Percentiles rank a stretch among this genome's conserved stretches.
These are phyloP conservation scores for Lolium perenne DNA, from an alignment of 176 grass and related monocot species.

Conservation along the genomic window DNA sequence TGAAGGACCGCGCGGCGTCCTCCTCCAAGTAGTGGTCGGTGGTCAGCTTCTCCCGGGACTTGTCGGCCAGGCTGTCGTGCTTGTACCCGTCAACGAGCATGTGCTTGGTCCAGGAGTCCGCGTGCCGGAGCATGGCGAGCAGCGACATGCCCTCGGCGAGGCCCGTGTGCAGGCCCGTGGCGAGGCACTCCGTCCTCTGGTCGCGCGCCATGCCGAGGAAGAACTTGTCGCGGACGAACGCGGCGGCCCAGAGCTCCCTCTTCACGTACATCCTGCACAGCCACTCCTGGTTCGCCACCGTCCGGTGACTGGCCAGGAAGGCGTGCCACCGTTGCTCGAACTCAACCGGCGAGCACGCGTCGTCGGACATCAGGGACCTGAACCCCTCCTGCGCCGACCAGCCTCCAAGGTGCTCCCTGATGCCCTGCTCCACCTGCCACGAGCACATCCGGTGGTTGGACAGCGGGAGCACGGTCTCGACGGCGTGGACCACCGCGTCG, in stretches of 20 bases:
- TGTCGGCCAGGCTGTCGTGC: neutral
- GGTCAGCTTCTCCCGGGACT: constrained; percentile 28
- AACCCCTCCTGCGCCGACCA: neutral
- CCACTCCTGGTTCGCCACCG: neutral
- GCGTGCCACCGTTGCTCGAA: constrained; percentile 7
- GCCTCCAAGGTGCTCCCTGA: neutral
- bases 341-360: constrained; percentile 13
- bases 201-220: constrained; percentile 11
- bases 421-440: constrained; percentile 25
- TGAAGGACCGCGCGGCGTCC: constrained; percentile 16
- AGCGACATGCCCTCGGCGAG: neutral
- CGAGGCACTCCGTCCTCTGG: neutral
- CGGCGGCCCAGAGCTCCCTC: constrained; percentile 32
- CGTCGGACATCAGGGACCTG: constrained; percentile 13
- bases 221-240: constrained; percentile 27
- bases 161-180: neutral
- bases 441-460: constrained; percentile 39
- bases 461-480: constrained; percentile 27
- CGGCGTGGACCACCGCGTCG: constrained; percentile 22
- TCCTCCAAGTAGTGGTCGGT: neutral
- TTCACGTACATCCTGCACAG: constrained; percentile 24
- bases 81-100: neutral
- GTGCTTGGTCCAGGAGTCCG: neutral
- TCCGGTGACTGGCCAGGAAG: neutral
- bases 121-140: neutral